Evolutionary conservation across 225 moss, liverwort and hornwort species (phyloP).

Genomic region (Antitrichia curtipendula): DNA sequence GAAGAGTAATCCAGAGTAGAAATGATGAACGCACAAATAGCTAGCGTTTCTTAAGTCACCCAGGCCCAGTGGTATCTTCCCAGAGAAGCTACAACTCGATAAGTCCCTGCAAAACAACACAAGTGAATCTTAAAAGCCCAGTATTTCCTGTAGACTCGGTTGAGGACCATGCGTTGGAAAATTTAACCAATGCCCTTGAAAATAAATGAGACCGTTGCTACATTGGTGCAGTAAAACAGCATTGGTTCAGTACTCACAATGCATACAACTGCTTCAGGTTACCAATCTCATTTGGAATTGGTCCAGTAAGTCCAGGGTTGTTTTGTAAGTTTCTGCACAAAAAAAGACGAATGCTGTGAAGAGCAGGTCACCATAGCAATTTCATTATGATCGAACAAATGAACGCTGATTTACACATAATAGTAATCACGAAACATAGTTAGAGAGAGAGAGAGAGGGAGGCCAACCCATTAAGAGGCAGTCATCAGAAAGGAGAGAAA

Average conservation of each 20-base stretch:
- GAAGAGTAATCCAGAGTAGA: not conserved
- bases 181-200: not conserved
- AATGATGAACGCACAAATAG: conserved; percentile 12
- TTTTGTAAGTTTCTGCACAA: conserved; percentile 22
- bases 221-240: not conserved
- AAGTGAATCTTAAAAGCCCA: not conserved
- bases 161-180: not conserved
- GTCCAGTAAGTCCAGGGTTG: conserved; percentile 27
- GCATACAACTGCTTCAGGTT: conserved; percentile 7
- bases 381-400: not conserved
- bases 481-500: not conserved
- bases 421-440: not conserved
- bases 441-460: not conserved
- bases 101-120: conserved; percentile 22
- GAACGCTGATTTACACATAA: not conserved
- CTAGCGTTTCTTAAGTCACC: conserved; percentile 15
- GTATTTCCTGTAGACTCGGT: not conserved
- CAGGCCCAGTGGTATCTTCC: conserved; percentile 12
- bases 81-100: conserved; percentile 39
- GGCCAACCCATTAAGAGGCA: not conserved
- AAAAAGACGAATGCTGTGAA: not conserved
- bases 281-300: conserved; percentile 35
- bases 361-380: not conserved
- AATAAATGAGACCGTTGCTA: not conserved
- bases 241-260: conserved; percentile 13